phyloP scores from a whole-genome alignment of 176 grass and related monocot species.

The Saccharum officinarum region DNA sequence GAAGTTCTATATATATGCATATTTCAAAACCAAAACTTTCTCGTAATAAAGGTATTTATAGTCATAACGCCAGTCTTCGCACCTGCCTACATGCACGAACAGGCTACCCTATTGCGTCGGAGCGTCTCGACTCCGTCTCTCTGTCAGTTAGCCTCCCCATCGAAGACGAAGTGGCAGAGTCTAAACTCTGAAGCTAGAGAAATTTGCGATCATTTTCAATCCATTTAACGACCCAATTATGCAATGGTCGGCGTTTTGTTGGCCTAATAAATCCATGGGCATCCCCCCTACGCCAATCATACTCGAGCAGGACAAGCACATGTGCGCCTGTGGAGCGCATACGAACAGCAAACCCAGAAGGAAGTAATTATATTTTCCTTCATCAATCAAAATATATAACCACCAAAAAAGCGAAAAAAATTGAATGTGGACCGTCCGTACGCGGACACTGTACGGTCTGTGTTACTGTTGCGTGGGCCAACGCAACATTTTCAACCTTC shows the following conservation, averaged over 20 bases:
- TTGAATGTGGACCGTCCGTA: too few species aligned
- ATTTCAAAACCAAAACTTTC: too few species aligned
- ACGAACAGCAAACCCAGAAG: slow-evolving; percentile 11
- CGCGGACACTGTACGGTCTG: too few species aligned
- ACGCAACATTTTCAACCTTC: too few species aligned
- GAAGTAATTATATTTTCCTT: neutral
- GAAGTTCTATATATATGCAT: too few species aligned
- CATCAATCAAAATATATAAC: neutral
- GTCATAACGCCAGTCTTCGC: too few species aligned
- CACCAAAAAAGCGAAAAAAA: neutral
- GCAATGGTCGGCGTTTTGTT: neutral
- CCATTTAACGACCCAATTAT: neutral
- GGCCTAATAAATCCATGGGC: neutral
- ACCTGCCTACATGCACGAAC: neutral
- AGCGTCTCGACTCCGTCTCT: neutral
- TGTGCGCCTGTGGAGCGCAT: neutral
- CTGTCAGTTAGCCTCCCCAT: neutral
- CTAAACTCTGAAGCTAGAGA: neutral
- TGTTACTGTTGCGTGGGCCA: too few species aligned
- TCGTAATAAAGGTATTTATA: too few species aligned
- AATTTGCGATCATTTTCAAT: neutral
- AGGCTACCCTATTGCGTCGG: neutral
- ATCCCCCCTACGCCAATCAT: neutral
- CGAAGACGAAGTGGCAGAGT: neutral
- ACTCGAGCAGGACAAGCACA: neutral